Conservation (phyloP, 257 asterid genomes). For the Penstemon barbatus region DNA sequence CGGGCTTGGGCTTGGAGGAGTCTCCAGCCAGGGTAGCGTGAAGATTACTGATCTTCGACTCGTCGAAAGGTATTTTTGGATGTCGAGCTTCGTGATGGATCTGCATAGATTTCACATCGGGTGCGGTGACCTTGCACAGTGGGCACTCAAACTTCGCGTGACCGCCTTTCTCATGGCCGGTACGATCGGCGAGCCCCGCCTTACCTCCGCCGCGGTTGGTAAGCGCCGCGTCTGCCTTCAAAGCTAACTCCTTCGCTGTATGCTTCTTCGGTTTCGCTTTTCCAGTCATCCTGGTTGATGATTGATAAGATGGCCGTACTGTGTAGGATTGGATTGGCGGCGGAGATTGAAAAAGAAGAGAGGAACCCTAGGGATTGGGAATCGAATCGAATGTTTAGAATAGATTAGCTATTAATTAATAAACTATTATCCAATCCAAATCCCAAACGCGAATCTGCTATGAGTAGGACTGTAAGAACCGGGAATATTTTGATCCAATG, state of each 20-base stretch:
- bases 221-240: conserved; percentile 60
- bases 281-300: conserved; percentile 49
- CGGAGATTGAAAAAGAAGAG: not conserved
- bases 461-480: no score
- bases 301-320: no score
- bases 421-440: no score
- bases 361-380: not conserved
- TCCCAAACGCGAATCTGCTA: no score
- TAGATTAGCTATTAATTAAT: no score
- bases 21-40: conserved; percentile 39
- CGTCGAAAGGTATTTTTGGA: conserved; percentile 61
- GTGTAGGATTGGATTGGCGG: no score
- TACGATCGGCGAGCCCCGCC: conserved; percentile 58
- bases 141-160: conserved; percentile 69
- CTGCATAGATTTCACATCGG: conserved; percentile 63
- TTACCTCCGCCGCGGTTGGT: conserved; percentile 73
- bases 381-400: no score
- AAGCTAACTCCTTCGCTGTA: conserved; percentile 66
- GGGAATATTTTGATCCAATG: no score
- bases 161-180: conserved; percentile 58
- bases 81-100: conserved; percentile 67
- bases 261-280: conserved; percentile 88
- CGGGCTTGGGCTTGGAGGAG: conserved; percentile 66
- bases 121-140: conserved; percentile 57
- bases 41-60: conserved; percentile 50